These are phyloP conservation scores for Penicillium coffeae DNA, from an alignment of 495 filamentous ascomycete species.

Conservation along the genomic window DNA sequence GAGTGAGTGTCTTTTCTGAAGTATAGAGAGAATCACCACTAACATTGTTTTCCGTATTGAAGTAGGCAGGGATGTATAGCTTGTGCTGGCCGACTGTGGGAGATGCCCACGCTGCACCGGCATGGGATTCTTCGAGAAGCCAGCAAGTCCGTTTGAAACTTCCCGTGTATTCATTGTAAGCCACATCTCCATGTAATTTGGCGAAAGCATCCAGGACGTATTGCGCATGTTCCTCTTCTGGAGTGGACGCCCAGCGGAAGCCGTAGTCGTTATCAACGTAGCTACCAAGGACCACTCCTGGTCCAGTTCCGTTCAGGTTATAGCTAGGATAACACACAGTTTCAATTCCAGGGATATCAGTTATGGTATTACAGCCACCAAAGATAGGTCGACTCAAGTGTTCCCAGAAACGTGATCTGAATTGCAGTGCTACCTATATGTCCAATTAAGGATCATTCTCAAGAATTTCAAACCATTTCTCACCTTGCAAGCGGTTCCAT, in stretches of 20 bases:
- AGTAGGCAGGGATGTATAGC: neutral
- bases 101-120: neutral
- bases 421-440: too few relatives aligned
- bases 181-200: neutral
- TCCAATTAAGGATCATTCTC: too few relatives aligned
- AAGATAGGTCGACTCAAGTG: too few relatives aligned
- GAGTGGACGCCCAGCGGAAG: neutral
- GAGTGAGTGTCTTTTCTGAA: neutral
- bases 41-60: neutral
- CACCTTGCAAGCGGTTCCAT: too few relatives aligned
- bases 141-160: neutral
- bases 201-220: neutral
- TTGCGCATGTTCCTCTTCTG: neutral
- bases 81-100: neutral
- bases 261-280: neutral
- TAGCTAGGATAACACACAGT: too few relatives aligned
- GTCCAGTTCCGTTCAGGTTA: neutral
- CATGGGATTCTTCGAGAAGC: neutral
- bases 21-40: neutral
- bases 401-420: too few relatives aligned
- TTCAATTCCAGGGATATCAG: too few relatives aligned
- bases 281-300: neutral
- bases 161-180: neutral
- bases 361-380: too few relatives aligned
- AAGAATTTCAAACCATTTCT: too few relatives aligned